Percentiles rank a stretch among this genome's conserved stretches.
Evolutionary conservation across 1,139 yeast genomes (phyloP).

Genomic region (Casaregolazyma suthepensis): DNA sequence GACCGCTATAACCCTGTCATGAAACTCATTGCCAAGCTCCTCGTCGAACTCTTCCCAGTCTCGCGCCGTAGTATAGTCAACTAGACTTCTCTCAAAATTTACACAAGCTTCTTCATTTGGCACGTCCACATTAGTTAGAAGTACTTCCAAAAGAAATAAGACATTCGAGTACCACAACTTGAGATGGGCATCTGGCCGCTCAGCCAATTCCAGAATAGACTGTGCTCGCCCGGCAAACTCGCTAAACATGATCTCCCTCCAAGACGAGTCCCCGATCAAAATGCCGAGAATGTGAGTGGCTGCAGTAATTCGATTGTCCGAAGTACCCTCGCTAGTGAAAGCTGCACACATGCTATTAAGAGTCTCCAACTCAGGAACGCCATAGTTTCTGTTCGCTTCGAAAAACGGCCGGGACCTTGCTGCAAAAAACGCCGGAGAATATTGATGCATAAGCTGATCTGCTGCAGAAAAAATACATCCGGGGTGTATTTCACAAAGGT

Average conservation of each 20-base stretch:
- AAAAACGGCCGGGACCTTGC: slow-evolving; percentile 16
- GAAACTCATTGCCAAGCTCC: slow-evolving; percentile 32
- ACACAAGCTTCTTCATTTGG: slow-evolving; percentile 15
- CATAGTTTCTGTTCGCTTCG: slow-evolving; percentile 24
- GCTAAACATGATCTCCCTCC: not conserved
- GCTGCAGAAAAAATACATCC: slow-evolving; percentile 46
- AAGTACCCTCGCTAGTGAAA: slow-evolving; percentile 28
- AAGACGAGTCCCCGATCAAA: slow-evolving; percentile 22
- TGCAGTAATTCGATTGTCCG: slow-evolving; percentile 37
- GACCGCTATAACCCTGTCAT: slow-evolving; percentile 32
- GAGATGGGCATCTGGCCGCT: slow-evolving; percentile 17
- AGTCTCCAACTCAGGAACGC: not conserved
- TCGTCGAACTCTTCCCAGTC: slow-evolving; percentile 28
- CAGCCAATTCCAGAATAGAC: slow-evolving; percentile 17
- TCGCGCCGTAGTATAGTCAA: slow-evolving; percentile 11
- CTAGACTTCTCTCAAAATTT: slow-evolving; percentile 10
- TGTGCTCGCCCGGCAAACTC: not conserved
- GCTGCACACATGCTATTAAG: slow-evolving; percentile 35
- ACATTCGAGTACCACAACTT: slow-evolving; percentile 31
- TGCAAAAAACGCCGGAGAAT: slow-evolving; percentile 17
- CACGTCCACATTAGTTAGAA: slow-evolving; percentile 24
- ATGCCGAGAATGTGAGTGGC: slow-evolving; percentile 42
- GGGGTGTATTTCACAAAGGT: slow-evolving; percentile 47
- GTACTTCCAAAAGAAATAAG: slow-evolving; percentile 28
- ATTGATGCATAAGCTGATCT: slow-evolving; percentile 40